phyloP scores from a whole-genome alignment of 371 early-diverging fungal genomes.

The Zychaea mexicana region DNA sequence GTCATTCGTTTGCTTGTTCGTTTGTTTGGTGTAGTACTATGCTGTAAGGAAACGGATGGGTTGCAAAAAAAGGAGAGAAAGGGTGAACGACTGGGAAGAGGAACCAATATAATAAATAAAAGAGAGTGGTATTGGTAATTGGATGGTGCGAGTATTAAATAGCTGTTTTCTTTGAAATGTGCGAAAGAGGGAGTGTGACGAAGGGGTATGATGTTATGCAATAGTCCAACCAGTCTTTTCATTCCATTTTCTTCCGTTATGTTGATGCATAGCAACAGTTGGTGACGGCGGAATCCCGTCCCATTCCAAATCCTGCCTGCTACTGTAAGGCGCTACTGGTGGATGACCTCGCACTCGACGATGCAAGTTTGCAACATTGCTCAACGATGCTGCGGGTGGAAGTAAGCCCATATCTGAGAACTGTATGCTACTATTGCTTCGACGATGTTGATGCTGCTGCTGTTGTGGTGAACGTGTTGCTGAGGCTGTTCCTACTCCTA shows the following conservation, averaged over 20 bases:
- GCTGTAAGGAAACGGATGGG: too few relatives aligned
- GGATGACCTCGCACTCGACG: conserved; percentile 41
- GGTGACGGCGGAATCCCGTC: conserved; percentile 31
- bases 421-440: conserved; percentile 38
- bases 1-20: too few relatives aligned
- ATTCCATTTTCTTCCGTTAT: conserved; percentile 12
- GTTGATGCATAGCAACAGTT: background rate
- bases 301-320: conserved; percentile 51
- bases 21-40: too few relatives aligned
- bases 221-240: conserved; percentile 31
- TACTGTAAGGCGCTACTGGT: conserved; percentile 18
- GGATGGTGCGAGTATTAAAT: too few relatives aligned
- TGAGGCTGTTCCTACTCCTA: background rate
- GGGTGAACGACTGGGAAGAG: too few relatives aligned
- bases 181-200: too few relatives aligned
- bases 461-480: background rate
- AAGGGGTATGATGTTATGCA: conserved; percentile 18
- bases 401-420: conserved; percentile 26
- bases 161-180: too few relatives aligned
- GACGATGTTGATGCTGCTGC: conserved; percentile 20
- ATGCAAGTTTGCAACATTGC: conserved; percentile 35
- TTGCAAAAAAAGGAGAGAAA: too few relatives aligned
- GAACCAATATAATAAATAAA: too few relatives aligned
- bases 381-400: conserved; percentile 16
- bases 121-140: too few relatives aligned